These are phyloP conservation scores for Bretschneidera sinensis DNA, from an alignment of 345 rosid species.

Conservation along the genomic window DNA sequence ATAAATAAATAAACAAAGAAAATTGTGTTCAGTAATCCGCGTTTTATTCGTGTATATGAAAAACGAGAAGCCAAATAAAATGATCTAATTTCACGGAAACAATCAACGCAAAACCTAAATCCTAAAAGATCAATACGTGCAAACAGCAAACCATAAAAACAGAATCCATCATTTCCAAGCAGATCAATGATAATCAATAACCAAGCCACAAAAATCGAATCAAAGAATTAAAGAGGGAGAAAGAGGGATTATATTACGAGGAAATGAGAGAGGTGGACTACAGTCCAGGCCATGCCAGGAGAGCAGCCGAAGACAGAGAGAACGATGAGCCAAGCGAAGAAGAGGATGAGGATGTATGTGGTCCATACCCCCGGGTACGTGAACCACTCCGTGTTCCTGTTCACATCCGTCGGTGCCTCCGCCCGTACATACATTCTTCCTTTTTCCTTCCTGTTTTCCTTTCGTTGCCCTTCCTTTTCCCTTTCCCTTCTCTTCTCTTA, in stretches of 20 bases:
- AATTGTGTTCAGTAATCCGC: no score
- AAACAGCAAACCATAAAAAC: no score
- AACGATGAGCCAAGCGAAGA: conserved; percentile 70
- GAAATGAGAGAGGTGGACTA: conserved; percentile 71
- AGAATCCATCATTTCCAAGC: no score
- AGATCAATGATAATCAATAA: not conserved
- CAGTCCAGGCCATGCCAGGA: conserved; percentile 83
- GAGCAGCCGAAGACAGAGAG: conserved; percentile 63
- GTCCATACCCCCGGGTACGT: conserved; percentile 87
- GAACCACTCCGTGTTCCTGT: conserved; percentile 89
- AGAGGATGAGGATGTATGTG: conserved; percentile 57
- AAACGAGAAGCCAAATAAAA: no score
- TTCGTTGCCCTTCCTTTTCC: not conserved
- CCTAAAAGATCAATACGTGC: no score
- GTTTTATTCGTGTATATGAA: no score
- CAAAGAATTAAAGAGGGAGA: not conserved
- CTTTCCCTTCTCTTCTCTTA: not conserved
- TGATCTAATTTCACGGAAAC: no score
- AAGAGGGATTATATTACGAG: conserved; percentile 19
- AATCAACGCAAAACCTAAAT: no score
- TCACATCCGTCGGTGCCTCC: conserved; percentile 77
- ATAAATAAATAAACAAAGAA: no score
- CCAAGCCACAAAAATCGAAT: not conserved
- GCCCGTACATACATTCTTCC: conserved; percentile 65
- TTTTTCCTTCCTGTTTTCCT: conserved; percentile 3